Conservation (phyloP, 23 red algal species). For the Gracilaria caudata region DNA sequence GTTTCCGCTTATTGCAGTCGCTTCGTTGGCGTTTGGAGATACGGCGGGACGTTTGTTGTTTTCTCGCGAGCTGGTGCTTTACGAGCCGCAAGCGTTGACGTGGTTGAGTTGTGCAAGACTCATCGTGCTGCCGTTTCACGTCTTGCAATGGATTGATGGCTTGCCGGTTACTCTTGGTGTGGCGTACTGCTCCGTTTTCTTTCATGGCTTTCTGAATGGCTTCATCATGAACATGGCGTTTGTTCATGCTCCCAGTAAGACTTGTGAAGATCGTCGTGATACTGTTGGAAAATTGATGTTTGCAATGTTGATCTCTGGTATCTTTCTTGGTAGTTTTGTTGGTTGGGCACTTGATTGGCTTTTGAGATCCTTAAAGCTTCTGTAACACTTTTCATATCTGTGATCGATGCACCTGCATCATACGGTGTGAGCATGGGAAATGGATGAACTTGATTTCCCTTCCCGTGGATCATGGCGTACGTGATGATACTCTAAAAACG, state of each 20-base stretch:
- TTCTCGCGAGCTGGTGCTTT: conserved; percentile 18
- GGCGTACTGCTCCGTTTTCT: conserved; percentile 19
- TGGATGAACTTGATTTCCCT: too few species aligned
- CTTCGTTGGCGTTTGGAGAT: conserved; percentile 52
- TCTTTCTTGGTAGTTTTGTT: conserved; percentile 35
- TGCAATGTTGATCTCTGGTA: conserved; percentile 56
- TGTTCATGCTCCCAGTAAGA: conserved; percentile 10
- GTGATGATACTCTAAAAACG: too few species aligned
- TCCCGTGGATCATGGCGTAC: too few species aligned
- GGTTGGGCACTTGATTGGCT: conserved; percentile 45
- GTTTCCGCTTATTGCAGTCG: conserved; percentile 52
- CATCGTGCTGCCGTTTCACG: conserved; percentile 28
- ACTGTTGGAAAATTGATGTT: conserved; percentile 53
- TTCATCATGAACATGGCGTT: conserved; percentile 58
- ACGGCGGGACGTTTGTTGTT: conserved; percentile 26
- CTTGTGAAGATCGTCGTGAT: conserved; percentile 28
- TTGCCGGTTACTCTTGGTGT: not conserved
- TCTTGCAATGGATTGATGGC: conserved; percentile 34
- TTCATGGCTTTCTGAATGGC: conserved; percentile 54
- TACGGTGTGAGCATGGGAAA: not conserved
- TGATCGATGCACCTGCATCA: not conserved
- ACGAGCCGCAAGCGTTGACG: conserved; percentile 11
- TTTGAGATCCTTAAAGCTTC: conserved; percentile 15
- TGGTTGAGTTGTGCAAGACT: conserved; percentile 20
- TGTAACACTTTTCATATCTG: not conserved